Evolutionary conservation across 164 flowering plant genomes (phyloP).

Genomic region (Akebia trifoliata): DNA sequence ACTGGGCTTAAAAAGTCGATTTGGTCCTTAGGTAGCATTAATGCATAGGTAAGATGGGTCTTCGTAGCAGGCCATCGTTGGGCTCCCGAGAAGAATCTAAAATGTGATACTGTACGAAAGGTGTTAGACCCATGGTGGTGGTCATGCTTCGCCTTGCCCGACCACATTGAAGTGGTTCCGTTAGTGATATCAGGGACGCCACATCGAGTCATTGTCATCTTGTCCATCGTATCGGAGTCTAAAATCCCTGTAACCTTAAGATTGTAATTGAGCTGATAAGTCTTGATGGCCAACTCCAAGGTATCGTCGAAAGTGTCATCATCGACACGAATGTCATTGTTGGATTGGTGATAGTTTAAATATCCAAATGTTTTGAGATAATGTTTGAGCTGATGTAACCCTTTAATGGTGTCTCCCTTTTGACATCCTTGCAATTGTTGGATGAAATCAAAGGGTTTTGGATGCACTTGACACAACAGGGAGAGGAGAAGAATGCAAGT

Average conservation of each 20-base stretch:
- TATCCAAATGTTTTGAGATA: slow-evolving; percentile 3
- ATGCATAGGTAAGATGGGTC: slow-evolving; percentile 9
- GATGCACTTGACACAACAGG: no score
- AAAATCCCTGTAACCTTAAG: not conserved
- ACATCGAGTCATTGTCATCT: slow-evolving; percentile 8
- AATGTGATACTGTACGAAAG: slow-evolving; percentile 4
- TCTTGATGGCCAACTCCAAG: slow-evolving; percentile 1
- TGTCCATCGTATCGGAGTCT: not conserved
- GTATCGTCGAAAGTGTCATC: not conserved
- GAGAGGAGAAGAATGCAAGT: no score
- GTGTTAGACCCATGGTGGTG: not conserved
- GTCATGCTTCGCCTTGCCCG: not conserved
- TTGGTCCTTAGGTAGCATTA: not conserved
- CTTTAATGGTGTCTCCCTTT: slow-evolving; percentile 3
- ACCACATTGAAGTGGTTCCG: not conserved
- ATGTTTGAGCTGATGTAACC: slow-evolving; percentile 2
- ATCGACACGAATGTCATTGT: not conserved
- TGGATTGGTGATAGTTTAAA: not conserved
- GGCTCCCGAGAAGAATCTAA: not conserved
- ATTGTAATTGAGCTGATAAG: slow-evolving; percentile 5
- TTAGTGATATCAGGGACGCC: not conserved
- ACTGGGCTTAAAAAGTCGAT: not conserved
- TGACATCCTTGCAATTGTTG: slow-evolving; percentile 1
- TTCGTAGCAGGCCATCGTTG: slow-evolving; percentile 14
- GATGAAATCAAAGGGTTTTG: slow-evolving; percentile 2